phyloP scores from a whole-genome alignment of 495 filamentous ascomycete genomes.

The Trichoderma reesei region DNA sequence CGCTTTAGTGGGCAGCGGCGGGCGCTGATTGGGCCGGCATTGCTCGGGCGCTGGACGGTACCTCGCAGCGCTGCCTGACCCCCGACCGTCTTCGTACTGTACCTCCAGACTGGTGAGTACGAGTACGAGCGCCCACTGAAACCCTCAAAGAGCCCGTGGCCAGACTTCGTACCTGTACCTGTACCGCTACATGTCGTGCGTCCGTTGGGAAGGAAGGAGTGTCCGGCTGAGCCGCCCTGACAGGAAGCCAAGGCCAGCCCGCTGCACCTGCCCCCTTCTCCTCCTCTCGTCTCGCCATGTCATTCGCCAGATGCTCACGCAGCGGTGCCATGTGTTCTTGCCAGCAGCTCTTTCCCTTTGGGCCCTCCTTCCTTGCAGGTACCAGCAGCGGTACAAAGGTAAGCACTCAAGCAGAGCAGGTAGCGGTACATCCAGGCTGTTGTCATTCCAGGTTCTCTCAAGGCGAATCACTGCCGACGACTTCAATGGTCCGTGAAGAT shows the following conservation, averaged over 20 bases:
- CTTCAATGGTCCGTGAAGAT: no score
- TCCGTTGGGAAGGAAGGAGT: background rate
- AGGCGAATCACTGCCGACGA: no score
- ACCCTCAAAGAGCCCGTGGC: background rate
- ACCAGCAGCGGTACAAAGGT: no score
- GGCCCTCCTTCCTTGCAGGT: no score
- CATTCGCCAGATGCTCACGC: background rate
- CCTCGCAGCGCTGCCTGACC: background rate
- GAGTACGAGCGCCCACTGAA: background rate
- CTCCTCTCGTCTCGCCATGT: background rate
- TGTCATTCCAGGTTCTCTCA: no score
- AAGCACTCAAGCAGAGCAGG: no score
- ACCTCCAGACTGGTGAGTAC: background rate
- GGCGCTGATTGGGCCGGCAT: background rate
- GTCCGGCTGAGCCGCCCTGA: slow-evolving; percentile 7
- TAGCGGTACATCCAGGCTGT: no score
- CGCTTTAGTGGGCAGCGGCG: background rate
- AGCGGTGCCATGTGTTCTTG: background rate
- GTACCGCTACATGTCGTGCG: background rate
- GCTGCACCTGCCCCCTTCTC: background rate
- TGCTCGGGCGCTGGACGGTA: background rate
- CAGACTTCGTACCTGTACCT: background rate
- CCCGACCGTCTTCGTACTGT: background rate
- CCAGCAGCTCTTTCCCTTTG: background rate
- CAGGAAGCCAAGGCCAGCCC: background rate